Evolutionary conservation across 176 grass and related monocot genomes (phyloP).

Genomic region (Carex myosuroides): DNA sequence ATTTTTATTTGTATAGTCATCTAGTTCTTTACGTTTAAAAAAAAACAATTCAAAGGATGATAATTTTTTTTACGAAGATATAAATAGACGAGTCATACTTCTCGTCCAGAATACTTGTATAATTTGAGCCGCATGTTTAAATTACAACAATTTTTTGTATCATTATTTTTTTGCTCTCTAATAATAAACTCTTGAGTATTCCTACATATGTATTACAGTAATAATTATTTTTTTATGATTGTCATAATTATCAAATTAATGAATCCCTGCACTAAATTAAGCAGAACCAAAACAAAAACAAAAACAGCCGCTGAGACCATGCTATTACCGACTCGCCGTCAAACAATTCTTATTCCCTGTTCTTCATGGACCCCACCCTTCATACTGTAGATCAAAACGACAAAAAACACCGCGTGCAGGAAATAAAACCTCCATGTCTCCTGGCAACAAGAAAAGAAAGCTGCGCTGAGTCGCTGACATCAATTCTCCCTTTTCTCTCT

Average conservation of each 20-base stretch:
- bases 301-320: not conserved
- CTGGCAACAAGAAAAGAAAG: not conserved
- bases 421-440: constrained; percentile 7
- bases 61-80: too few species aligned
- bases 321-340: not conserved
- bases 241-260: not conserved
- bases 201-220: too few species aligned
- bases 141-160: too few species aligned
- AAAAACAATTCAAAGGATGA: too few species aligned
- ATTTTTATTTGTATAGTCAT: too few species aligned
- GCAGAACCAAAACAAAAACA: not conserved
- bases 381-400: not conserved
- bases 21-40: too few species aligned
- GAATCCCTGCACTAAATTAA: not conserved
- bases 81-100: too few species aligned
- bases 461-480: constrained; percentile 10
- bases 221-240: too few species aligned
- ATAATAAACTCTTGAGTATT: too few species aligned
- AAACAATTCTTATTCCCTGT: not conserved
- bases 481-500: not conserved
- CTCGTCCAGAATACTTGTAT: too few species aligned
- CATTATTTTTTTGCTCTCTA: too few species aligned
- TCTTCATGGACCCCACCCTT: not conserved
- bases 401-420: not conserved
- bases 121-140: too few species aligned